phyloP scores from a whole-genome alignment of 179 eudicot species.

The Camellia oleifera region DNA sequence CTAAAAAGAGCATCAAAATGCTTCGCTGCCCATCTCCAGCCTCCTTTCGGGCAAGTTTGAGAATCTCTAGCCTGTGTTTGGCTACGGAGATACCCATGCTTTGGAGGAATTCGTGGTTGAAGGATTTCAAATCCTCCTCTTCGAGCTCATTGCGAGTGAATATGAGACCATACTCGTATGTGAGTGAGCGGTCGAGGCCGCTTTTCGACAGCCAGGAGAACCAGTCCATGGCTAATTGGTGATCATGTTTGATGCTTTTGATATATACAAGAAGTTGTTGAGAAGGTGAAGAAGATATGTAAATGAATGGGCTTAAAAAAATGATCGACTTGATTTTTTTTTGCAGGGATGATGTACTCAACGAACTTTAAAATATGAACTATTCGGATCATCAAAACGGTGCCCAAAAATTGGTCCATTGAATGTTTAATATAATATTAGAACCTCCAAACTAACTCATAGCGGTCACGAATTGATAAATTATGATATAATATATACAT shows the following conservation, averaged over 20 bases:
- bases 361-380: too few relatives aligned
- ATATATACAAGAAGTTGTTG: background rate
- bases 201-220: constrained; percentile 33
- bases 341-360: too few relatives aligned
- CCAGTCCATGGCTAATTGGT: constrained; percentile 34
- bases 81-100: constrained; percentile 35
- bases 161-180: constrained; percentile 24
- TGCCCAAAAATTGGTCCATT: too few relatives aligned
- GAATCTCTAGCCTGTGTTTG: constrained; percentile 39
- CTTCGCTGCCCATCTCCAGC: background rate
- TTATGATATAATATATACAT: too few relatives aligned
- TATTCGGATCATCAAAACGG: too few relatives aligned
- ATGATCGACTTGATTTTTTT: too few relatives aligned
- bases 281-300: background rate
- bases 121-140: constrained; percentile 26
- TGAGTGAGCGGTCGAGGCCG: constrained; percentile 22
- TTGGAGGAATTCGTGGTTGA: constrained; percentile 41
- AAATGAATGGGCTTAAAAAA: background rate
- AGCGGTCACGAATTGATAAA: too few relatives aligned
- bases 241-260: background rate
- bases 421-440: too few relatives aligned
- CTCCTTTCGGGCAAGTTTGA: constrained; percentile 30
- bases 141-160: constrained; percentile 34
- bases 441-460: too few relatives aligned
- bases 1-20: constrained; percentile 18